These are phyloP conservation scores for Bremia lactucae DNA, from an alignment of 352 stramenopile genomes.

Conservation along the genomic window DNA sequence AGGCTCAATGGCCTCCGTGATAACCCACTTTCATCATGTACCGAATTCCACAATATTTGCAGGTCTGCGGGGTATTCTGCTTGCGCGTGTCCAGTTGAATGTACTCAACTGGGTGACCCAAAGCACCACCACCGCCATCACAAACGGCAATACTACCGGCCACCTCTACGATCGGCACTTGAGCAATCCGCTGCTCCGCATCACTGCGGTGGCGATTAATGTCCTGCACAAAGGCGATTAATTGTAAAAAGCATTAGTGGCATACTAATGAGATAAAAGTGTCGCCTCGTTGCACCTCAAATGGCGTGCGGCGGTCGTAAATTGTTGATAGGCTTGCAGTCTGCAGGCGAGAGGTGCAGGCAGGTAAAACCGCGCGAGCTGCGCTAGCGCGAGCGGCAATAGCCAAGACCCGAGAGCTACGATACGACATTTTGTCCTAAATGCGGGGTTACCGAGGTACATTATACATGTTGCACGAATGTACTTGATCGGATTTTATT, in stretches of 20 bases:
- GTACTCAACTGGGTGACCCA: constrained; percentile 96
- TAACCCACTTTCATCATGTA: constrained; percentile 80
- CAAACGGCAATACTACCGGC: constrained; percentile 88
- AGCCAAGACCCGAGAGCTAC: constrained; percentile 26
- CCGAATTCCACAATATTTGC: constrained; percentile 90
- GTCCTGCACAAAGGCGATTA: constrained; percentile 28
- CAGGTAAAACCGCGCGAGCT: constrained; percentile 6
- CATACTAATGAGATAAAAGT: neutral
- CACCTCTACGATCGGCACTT: constrained; percentile 88
- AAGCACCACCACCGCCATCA: constrained; percentile 90
- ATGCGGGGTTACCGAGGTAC: constrained; percentile 9
- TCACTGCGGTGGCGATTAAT: constrained; percentile 83
- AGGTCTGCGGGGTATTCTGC: constrained; percentile 59
- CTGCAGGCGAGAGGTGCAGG: constrained; percentile 18
- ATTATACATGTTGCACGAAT: neutral
- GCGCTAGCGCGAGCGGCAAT: constrained; percentile 19
- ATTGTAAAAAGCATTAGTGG: constrained; percentile 5
- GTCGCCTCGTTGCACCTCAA: constrained; percentile 28
- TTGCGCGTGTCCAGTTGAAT: constrained; percentile 86
- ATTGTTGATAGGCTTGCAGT: constrained; percentile 46
- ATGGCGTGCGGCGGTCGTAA: constrained; percentile 57
- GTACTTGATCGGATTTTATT: neutral
- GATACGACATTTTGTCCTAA: constrained; percentile 30
- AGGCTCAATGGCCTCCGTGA: constrained; percentile 46
- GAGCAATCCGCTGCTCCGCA: constrained; percentile 79